A percentile compares a stretch with the other conserved stretches of the same genome.
Conservation (phyloP, 2,329 filamentous ascomycete species). For the Lecanicillium sp. region DNA sequence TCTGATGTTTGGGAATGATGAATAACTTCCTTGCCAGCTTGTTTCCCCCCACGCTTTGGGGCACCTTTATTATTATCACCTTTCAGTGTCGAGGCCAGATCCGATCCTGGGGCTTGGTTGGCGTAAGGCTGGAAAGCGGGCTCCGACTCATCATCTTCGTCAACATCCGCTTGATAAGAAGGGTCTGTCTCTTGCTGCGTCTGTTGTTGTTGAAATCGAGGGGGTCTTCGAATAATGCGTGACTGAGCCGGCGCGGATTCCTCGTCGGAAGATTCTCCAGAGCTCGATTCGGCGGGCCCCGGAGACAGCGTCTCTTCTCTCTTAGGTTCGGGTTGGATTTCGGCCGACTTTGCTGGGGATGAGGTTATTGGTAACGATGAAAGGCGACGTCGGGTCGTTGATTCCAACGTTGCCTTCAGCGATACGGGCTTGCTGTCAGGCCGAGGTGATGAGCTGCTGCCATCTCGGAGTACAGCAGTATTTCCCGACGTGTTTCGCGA, state of each 20-base stretch:
- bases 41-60: constrained; percentile 18
- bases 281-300: constrained; percentile 27
- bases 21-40: constrained; percentile 23
- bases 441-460: constrained; percentile 22
- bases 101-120: constrained; percentile 28
- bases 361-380: constrained; percentile 35
- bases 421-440: constrained; percentile 14
- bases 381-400: constrained; percentile 27
- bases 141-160: constrained; percentile 47
- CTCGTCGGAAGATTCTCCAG: constrained; percentile 34
- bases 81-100: constrained; percentile 44
- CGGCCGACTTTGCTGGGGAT: constrained; percentile 12
- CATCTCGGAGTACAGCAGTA: constrained; percentile 31
- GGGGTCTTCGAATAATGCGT: constrained; percentile 51
- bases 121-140: constrained; percentile 47
- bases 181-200: constrained; percentile 22
- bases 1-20: constrained; percentile 51
- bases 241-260: constrained; percentile 48
- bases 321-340: constrained; percentile 1
- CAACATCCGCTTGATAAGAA: constrained; percentile 41
- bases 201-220: constrained; percentile 32
- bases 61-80: constrained; percentile 32
- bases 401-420: constrained; percentile 19
- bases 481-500: constrained; percentile 41
- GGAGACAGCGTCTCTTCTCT: constrained; percentile 22